Base-by-base conservation (phyloP, 2,329 filamentous ascomycete genomes). In the Fusarium musae region DNA sequence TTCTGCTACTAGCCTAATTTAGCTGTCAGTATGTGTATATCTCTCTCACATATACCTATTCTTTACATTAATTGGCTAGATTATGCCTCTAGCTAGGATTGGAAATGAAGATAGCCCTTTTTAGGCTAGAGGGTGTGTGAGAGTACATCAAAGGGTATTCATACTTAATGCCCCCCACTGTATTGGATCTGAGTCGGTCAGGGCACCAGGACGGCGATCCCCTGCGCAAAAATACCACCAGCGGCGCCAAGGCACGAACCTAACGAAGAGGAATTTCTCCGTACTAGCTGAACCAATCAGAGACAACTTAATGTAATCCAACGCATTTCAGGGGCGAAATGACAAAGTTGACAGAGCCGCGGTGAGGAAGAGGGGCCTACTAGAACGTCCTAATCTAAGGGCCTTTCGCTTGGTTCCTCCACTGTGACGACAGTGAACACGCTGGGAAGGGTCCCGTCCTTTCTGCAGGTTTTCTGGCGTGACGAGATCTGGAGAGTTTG, bases 281-380 rank as follows among this genome's bases (percentile, higher is more conserved):
- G 67, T 72, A 30, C 50, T 30, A 44, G 53, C 44, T 68, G 59
- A 53, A 28, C 78, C 78, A 78, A 79, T 79, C 28, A 68, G 13
- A 32, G 42, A 3, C 3, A 7, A 26, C 66, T 16, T 56, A 78
- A 79, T 79, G 77, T 79, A 79, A 79, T 79, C 77, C 65, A 59
- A 71, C 52, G 54, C 62, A 66, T 67, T 53, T 78, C 75, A 78
- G 77, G 71, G 75, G 76, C 68, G 75, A 66, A 59, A 28, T 66
- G 54, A 63, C 61, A 69, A 63, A 63, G 46, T 73, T 71, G 69
- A 77, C 76, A 78, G 76, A 77, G 75, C 75, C 75, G 75, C 75
- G 69, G 74, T 65, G 69, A 70, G 36, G 68, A 64, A 68, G 69
- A 61, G 52, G 64, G 66, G 70, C 61, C 64, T 72, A 59, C 72